Evolutionary conservation across 192 early-diverging fungal genomes (phyloP), one percentile per base, ranked within the genome.

Genomic region (Backusella tuberculispora): DNA sequence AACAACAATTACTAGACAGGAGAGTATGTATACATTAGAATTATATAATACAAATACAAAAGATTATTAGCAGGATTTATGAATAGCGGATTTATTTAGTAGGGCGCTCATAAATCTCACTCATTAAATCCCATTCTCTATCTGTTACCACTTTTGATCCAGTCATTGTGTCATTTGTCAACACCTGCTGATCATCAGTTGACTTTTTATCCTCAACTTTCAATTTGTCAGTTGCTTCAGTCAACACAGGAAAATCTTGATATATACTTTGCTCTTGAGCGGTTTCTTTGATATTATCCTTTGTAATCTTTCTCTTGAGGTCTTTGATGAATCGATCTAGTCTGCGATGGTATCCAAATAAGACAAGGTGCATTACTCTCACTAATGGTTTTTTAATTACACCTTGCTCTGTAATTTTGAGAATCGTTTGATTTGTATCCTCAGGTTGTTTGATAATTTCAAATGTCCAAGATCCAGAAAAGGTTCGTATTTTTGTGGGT

Each of bases 251-350:
- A 13, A 60, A 60, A 17, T 72, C 75, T 24, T 80, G 74, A 8
- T 69, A 44, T n/a, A 71, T 56, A n/a, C 21, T 43, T 17, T 42
- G 26, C 1, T 24, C 21, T 29, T 26, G 6, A 13, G 19, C 41
- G 10, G 50, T 53, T 3, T 72, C 34, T 66, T 43, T 13, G 15
- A 14, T 48, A 21, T 1, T 50, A 34, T 78, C 76, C 17, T 78
- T 65, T 15, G 53, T 65, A 60, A 71, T 75, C 34, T 71, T 70
- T 56, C 66, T 71, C n/a, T 48, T 56, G 45, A 81, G 41, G 40
- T 81, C 80, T 38, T 81, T 81, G 37, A 81, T 26, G 56, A 77
- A 81, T 48, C 80, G 75, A 68, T 81, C 80, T 7, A 81, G 73
- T 56, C 72, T 73, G 13, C 75, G 75, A 41, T 76, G 60, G 50